Evolutionary conservation across 768 basidiomycete species (phyloP).

Genomic region (Mrakia blollopis): DNA sequence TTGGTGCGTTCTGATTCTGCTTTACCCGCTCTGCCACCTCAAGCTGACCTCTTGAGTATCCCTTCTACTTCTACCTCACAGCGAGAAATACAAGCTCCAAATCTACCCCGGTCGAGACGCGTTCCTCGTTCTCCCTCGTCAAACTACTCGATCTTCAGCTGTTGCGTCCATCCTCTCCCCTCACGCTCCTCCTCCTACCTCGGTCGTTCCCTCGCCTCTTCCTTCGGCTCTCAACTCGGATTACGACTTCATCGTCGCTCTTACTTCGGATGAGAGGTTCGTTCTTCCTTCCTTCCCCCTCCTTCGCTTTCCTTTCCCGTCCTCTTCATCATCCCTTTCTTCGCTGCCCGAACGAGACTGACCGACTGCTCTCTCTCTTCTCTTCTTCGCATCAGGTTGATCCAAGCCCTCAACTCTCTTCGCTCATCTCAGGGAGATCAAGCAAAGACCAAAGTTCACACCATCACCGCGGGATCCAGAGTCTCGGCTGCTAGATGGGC

Average conservation of each 20-base stretch:
- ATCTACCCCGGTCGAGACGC: constrained; percentile 33
- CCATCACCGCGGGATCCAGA: constrained; percentile 25
- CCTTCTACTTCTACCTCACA: not conserved
- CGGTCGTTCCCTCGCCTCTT: not conserved
- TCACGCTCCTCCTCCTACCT: not conserved
- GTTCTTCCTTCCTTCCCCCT: not conserved
- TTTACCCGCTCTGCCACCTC: not conserved
- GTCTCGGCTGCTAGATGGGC: constrained; percentile 25
- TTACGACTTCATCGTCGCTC: constrained; percentile 27
- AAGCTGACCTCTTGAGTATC: not conserved
- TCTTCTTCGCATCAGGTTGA: constrained; percentile 5
- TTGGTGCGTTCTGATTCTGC: not conserved
- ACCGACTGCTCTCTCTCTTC: not conserved
- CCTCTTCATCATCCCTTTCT: not conserved
- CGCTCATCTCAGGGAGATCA: not conserved
- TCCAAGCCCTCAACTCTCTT: constrained; percentile 27
- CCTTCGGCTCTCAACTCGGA: not conserved
- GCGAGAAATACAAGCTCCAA: constrained; percentile 34
- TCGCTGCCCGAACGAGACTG: too few species aligned
- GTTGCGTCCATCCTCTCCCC: constrained; percentile 28
- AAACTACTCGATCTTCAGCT: constrained; percentile 11
- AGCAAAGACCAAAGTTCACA: constrained; percentile 25
- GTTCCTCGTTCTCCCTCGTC: constrained; percentile 30
- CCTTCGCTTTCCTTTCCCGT: not conserved
- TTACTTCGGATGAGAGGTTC: constrained; percentile 26